These are phyloP conservation scores for Nakataea oryzae DNA, from an alignment of 2,329 filamentous ascomycete genomes.

Conservation along the genomic window DNA sequence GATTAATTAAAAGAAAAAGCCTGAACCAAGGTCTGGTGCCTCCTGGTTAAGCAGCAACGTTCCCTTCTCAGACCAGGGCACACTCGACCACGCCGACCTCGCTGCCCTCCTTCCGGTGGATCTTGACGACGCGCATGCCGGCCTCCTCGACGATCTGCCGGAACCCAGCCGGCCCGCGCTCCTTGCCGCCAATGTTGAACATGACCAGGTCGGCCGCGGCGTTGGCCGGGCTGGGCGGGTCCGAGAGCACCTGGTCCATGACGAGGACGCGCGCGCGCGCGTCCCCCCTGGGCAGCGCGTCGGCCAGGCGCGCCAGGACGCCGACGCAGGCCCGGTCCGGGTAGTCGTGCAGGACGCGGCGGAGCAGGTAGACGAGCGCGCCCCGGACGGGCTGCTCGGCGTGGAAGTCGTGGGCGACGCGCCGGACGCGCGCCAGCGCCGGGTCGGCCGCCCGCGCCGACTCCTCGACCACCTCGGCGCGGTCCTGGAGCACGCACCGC, in stretches of 20 bases:
- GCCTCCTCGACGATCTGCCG: neutral
- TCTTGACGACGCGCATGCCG: neutral
- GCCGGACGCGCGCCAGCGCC: constrained; percentile 8
- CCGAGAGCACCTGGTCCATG: neutral
- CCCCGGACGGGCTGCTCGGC: constrained; percentile 13
- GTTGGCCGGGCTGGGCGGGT: constrained; percentile 1
- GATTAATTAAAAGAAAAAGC: too few relatives aligned
- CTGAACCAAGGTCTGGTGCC: too few relatives aligned
- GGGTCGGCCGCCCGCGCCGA: constrained; percentile 3
- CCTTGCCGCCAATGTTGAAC: constrained; percentile 2
- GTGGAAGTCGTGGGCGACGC: constrained; percentile 19
- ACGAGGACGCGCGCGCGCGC: neutral
- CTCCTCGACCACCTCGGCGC: constrained; percentile 8
- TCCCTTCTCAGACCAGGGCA: neutral
- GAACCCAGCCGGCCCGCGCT: neutral
- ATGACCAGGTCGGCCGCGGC: constrained; percentile 2
- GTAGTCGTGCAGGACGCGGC: constrained; percentile 18
- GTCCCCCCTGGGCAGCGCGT: constrained; percentile 8
- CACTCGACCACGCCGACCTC: neutral
- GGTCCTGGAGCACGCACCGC: constrained; percentile 13
- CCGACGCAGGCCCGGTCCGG: constrained; percentile 11
- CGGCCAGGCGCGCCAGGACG: constrained; percentile 12
- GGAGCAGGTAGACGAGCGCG: constrained; percentile 16
- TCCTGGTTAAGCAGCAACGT: too few relatives aligned
- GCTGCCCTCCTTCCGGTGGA: neutral